Percentiles rank a stretch among this genome's conserved stretches.
Conservation (phyloP, 371 early-diverging fungal genomes). For the Mucor lusitanicus region DNA sequence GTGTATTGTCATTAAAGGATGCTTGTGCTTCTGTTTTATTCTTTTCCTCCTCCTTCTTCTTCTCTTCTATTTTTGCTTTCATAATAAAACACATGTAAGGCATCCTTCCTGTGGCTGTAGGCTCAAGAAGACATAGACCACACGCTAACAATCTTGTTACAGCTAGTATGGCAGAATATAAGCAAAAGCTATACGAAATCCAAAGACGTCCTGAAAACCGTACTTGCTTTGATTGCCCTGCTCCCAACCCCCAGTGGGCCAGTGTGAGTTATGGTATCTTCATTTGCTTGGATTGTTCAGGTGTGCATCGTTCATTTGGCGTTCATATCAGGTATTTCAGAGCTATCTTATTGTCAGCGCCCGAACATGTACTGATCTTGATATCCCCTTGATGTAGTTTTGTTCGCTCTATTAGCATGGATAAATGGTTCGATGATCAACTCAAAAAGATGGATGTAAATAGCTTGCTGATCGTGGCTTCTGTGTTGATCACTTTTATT, state of each 20-base stretch:
- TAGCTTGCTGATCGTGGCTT: neutral
- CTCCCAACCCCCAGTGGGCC: slow-evolving; percentile 93
- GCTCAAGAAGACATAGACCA: neutral
- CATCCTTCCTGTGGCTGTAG: neutral
- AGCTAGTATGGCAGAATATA: slow-evolving; percentile 51
- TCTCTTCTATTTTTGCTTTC: neutral
- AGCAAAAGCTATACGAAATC: slow-evolving; percentile 68
- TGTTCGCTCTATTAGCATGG: slow-evolving; percentile 98
- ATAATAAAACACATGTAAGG: neutral
- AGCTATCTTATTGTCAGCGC: neutral
- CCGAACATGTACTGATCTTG: neutral
- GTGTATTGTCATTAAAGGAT: neutral
- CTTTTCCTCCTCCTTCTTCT: neutral
- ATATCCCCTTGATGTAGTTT: slow-evolving; percentile 56
- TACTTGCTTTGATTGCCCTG: slow-evolving; percentile 83
- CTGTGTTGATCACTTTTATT: neutral
- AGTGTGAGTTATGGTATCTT: slow-evolving; percentile 95
- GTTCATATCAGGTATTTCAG: slow-evolving; percentile 81
- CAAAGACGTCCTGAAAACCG: slow-evolving; percentile 75
- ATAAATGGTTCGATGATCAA: slow-evolving; percentile 96
- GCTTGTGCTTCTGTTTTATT: neutral
- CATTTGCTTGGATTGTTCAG: slow-evolving; percentile 97
- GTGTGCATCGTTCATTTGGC: slow-evolving; percentile 91
- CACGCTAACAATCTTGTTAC: neutral
- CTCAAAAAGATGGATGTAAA: slow-evolving; percentile 86